A percentile compares a stretch with the other conserved stretches of the same genome.
phyloP scores from a whole-genome alignment of 805 yeast species.

The Schizosaccharomyces octosporus region DNA sequence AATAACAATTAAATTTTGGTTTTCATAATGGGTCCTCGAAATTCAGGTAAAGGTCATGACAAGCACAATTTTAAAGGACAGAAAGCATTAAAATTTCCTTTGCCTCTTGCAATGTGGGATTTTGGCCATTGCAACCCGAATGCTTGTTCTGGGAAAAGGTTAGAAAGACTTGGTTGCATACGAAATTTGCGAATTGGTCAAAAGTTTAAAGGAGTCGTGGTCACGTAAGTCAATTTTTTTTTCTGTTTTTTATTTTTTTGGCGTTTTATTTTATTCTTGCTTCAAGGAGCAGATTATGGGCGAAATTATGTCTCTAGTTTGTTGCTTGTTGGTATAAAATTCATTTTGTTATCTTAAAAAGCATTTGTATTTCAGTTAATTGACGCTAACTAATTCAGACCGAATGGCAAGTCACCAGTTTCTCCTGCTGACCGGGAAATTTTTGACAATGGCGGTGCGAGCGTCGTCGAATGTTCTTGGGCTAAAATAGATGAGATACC shows the following conservation, averaged over 20 bases:
- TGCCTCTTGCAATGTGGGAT: slow-evolving; percentile 24
- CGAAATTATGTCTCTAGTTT: too few relatives aligned
- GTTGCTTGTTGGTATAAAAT: too few relatives aligned
- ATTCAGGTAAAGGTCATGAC: neutral
- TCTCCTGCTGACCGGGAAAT: slow-evolving; percentile 65
- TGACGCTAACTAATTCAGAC: slow-evolving; percentile 13
- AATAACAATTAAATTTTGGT: neutral
- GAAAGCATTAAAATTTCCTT: neutral
- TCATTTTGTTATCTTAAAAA: too few relatives aligned
- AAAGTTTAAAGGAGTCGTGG: slow-evolving; percentile 71
- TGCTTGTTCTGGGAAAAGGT: slow-evolving; percentile 83
- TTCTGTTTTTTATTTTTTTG: neutral
- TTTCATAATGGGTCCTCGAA: neutral
- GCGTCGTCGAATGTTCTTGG: slow-evolving; percentile 97
- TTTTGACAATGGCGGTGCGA: slow-evolving; percentile 67
- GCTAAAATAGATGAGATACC: slow-evolving; percentile 95
- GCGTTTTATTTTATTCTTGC: neutral
- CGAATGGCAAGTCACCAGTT: slow-evolving; percentile 72
- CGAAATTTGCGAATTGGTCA: slow-evolving; percentile 69
- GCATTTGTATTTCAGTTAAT: too few relatives aligned
- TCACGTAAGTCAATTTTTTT: slow-evolving; percentile 21
- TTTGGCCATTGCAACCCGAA: slow-evolving; percentile 97
- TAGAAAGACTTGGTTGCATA: slow-evolving; percentile 70
- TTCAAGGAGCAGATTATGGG: neutral
- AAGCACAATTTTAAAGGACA: neutral